phyloP scores from a whole-genome alignment of 352 stramenopile species.

The Blastocystis sp. region DNA sequence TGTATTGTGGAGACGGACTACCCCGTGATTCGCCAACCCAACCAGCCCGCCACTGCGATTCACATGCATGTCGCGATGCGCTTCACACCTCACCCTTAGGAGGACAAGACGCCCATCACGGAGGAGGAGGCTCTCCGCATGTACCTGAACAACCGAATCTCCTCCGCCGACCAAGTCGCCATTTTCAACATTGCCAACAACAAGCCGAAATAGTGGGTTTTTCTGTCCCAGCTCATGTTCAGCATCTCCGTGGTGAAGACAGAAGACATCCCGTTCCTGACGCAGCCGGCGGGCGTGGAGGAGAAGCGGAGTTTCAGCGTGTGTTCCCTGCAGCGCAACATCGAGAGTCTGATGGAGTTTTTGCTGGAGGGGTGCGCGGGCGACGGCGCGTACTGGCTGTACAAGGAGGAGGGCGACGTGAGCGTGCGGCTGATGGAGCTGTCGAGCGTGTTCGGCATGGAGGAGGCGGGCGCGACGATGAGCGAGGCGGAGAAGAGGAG shows the following conservation, averaged over 20 bases:
- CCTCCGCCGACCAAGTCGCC: constrained; percentile 24
- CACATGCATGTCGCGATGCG: neutral
- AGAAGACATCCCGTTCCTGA: constrained; percentile 27
- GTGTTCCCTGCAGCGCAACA: neutral
- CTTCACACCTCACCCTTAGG: neutral
- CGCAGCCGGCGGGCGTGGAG: neutral
- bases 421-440: neutral
- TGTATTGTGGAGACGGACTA: constrained; percentile 58
- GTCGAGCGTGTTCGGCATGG: constrained; percentile 3
- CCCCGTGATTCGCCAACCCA: neutral
- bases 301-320: neutral
- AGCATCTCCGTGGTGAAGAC: constrained; percentile 35
- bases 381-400: constrained; percentile 27
- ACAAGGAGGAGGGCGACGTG: constrained; percentile 17
- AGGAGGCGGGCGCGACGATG: neutral
- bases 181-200: constrained; percentile 51
- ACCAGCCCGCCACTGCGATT: neutral
- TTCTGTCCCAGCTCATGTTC: neutral
- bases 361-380: neutral
- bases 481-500: neutral
- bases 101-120: neutral
- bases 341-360: neutral
- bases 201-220: constrained; percentile 30
- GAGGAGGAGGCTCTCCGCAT: neutral
- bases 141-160: constrained; percentile 40